Evolutionary conservation across 2,329 filamentous ascomycete genomes (phyloP), one percentile per base, ranked within the genome.

Genomic region (Fusarium sp.): DNA sequence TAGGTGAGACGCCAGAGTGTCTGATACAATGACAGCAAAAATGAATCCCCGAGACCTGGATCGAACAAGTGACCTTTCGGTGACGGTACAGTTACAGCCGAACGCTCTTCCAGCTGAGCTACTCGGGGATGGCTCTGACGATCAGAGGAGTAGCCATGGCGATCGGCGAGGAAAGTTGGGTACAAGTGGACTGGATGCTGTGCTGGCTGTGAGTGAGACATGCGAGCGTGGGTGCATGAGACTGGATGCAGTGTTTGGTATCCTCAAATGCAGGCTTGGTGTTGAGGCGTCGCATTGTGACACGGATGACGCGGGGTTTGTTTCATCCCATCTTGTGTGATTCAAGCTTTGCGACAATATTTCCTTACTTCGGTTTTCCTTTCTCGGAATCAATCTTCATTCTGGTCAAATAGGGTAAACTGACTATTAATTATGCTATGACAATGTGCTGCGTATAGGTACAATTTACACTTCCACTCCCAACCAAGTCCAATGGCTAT

Each of bases 401-500:
- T 20, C 5, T 7, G 15, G 12, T 1, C 32, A 15, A 9, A 34
- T 17, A 28, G 34, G 34, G 24, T 28, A 28, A 38, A 22, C 2
- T 2, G 10, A 20, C 4, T 6, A 9, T 22, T 5, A 13, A 28
- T 17, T 28, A 6, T 3, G 26, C 26, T 26, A 6, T 6, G 6
- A 6, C 6, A 8, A 14, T 1, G 6, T 2, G 6, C 24, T 10
- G 13, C 3, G 4, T 62, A 62, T 62, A 62, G 1, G 3, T 1
- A 24, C 2, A 26, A 9, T 24, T 57, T 28, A 15, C n/a, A 3
- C 10, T 3, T 6, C 1, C 8, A 2, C 17, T 30, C 14, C 24
- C 45, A 62, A 62, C 62, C 44, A 62, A 32, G 18, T 62, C 55
- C 41, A 55, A 72, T 69, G 54, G 65, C 68, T 68, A 48, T 58